Base-by-base conservation (phyloP, 495 filamentous ascomycete species). In the Rhypophila decipiens region DNA sequence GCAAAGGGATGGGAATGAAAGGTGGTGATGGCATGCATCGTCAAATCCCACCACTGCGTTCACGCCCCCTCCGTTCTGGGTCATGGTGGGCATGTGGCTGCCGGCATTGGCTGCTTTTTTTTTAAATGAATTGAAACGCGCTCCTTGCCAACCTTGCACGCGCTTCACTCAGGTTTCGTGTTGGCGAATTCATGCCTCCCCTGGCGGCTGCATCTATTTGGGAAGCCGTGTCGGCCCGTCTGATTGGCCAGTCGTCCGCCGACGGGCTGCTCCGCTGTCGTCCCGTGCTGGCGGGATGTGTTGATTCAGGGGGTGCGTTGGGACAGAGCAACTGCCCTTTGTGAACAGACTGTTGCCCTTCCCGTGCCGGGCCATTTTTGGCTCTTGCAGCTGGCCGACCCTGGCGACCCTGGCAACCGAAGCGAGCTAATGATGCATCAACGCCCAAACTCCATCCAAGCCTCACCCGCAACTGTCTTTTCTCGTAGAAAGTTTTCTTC, bases 51-150 rank as follows among this genome's bases (percentile, higher is more conserved):
- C 22, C 15, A 23, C 27, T 46, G 19, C 21, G 24, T 37, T 12
- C 29, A 49, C 46, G 21, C 46, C 47, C n/a, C 34, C n/a, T n/a
- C n/a, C 39, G n/a, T 36, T 50, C 42, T 36, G 24, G 18, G 47
- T 40, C 49, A 31, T 31, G 27, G 27, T 7, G 40, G 40, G 22
- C n/a, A n/a, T 39, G 49, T 49, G 44, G 36, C 39, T 51, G 35
- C 40, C 52, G 50, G 60, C 41, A 55, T 57, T 55, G 47, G 56
- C 50, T 59, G 47, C 52, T 56, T 52, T 63, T n/a, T n/a, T 56
- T 55, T 52, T 58, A 63, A 58, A 61, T 59, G 47, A 48, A 64
- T 49, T 57, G 58, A 58, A 58, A 58, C 60, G 55, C 60, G 55
- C 60, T 45, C 47, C 45, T 37, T 50, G 55, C 63, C 63, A 66